Evolutionary conservation across 352 stramenopile genomes (phyloP).

Genomic region (Phytophthora pinifolia): DNA sequence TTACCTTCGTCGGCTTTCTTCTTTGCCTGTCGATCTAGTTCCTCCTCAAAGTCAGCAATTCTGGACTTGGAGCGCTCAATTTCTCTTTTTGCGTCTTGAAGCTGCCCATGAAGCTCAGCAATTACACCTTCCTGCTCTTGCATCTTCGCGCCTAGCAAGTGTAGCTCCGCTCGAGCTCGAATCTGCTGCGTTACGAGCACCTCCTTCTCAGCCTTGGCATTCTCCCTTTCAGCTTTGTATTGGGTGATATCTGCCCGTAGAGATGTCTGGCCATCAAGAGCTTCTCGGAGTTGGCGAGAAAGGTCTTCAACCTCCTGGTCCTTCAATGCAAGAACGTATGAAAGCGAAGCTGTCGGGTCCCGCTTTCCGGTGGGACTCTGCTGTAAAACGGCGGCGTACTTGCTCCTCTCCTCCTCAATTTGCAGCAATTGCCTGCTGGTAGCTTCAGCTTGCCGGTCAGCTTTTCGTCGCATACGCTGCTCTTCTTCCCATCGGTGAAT

Average conservation of each 20-base stretch:
- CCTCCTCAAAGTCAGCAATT: conserved; percentile 44
- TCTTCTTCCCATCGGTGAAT: conserved; percentile 62
- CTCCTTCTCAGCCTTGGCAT: conserved; percentile 17
- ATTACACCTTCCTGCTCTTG: conserved; percentile 14
- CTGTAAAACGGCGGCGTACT: conserved; percentile 45
- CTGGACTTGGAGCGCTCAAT: conserved; percentile 33
- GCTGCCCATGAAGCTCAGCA: conserved; percentile 19
- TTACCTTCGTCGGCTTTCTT: conserved; percentile 41
- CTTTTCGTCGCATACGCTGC: conserved; percentile 32
- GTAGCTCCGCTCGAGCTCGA: conserved; percentile 2
- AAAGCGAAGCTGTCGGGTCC: conserved; percentile 29
- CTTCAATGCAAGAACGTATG: conserved; percentile 52
- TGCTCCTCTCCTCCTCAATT: conserved; percentile 57
- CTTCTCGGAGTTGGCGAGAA: conserved; percentile 14
- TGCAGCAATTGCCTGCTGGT: conserved; percentile 34
- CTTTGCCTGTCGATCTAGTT: conserved; percentile 39
- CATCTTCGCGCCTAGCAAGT: conserved; percentile 6
- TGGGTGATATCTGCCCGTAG: conserved; percentile 14
- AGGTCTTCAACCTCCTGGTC: conserved; percentile 47
- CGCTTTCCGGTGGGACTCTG: conserved; percentile 36
- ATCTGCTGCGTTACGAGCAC: conserved; percentile 5
- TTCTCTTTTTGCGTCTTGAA: conserved; percentile 16
- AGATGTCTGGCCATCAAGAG: neutral
- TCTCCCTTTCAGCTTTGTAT: conserved; percentile 3
- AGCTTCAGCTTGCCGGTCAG: conserved; percentile 41